Evolutionary conservation across 176 grass and related monocot species (phyloP).

Genomic region (Hordeum marinum): DNA sequence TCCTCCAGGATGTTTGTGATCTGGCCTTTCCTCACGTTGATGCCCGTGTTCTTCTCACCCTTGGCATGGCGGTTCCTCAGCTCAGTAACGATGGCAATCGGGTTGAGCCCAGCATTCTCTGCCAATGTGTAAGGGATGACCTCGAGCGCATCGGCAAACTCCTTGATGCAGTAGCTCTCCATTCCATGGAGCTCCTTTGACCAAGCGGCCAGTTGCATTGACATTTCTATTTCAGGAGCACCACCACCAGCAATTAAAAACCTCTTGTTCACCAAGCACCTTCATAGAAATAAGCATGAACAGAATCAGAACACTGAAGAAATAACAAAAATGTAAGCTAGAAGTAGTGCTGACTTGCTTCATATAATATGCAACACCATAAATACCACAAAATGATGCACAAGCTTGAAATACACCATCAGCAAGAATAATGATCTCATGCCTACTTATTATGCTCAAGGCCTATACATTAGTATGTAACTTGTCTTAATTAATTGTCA

Average conservation of each 20-base stretch:
- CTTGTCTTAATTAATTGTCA: no score
- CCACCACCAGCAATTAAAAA: conserved; percentile 89
- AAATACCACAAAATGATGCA: neutral
- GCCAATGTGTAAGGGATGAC: conserved; percentile 84
- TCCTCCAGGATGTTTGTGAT: conserved; percentile 91
- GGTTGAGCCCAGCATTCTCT: conserved; percentile 86
- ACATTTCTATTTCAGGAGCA: conserved; percentile 90
- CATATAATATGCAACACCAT: neutral
- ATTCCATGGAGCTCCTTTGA: conserved; percentile 85
- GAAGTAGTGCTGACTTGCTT: no score
- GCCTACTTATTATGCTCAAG: neutral
- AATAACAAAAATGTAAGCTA: no score
- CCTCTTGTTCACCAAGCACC: conserved; percentile 56
- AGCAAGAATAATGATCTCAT: neutral
- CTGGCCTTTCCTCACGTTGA: conserved; percentile 6
- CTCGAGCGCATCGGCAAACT: conserved; percentile 76
- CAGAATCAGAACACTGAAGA: neutral
- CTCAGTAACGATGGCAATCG: conserved; percentile 73
- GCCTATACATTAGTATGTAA: neutral
- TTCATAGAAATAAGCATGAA: neutral
- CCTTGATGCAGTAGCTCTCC: conserved; percentile 96
- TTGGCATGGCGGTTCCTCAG: conserved; percentile 72
- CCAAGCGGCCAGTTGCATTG: conserved; percentile 74
- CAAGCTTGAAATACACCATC: neutral
- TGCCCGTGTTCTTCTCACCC: conserved; percentile 48